Evolutionary conservation across 2,329 filamentous ascomycete genomes (phyloP).

Genomic region (Alternaria sp.): DNA sequence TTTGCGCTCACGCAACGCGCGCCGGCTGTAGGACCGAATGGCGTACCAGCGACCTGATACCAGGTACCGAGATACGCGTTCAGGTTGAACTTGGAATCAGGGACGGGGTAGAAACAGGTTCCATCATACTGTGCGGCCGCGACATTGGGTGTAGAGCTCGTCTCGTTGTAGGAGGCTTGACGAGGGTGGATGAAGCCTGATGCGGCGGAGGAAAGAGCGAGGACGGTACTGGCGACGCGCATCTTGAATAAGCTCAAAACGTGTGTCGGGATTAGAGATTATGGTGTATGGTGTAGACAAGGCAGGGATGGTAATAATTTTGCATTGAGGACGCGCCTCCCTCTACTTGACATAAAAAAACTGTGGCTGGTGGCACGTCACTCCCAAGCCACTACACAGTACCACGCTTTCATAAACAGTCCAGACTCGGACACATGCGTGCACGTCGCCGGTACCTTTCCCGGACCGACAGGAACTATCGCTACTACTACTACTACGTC

Average conservation of each 20-base stretch:
- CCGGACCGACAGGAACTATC: conserved; percentile 6
- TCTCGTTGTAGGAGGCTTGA: conserved; percentile 14
- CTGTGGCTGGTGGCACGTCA: conserved; percentile 7
- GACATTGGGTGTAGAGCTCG: conserved; percentile 16
- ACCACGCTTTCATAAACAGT: neutral
- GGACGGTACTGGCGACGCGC: conserved; percentile 25
- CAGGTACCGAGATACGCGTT: conserved; percentile 36
- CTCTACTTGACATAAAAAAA: neutral
- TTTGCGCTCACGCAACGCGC: conserved; percentile 32
- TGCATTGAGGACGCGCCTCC: neutral
- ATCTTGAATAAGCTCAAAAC: conserved; percentile 6
- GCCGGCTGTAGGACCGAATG: conserved; percentile 34
- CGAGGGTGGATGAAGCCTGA: conserved; percentile 21
- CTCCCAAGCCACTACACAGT: neutral
- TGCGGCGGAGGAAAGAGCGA: conserved; percentile 22
- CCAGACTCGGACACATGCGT: neutral
- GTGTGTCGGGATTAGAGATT: neutral
- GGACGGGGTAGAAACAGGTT: conserved; percentile 36
- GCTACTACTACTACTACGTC: no score
- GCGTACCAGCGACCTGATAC: conserved; percentile 41
- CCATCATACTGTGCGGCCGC: conserved; percentile 32
- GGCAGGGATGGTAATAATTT: neutral
- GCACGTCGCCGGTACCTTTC: conserved; percentile 15
- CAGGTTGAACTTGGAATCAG: conserved; percentile 33
- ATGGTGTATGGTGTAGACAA: neutral